These are phyloP conservation scores for Neofusicoccum laricinum DNA, from an alignment of 2,329 filamentous ascomycete genomes.

Conservation along the genomic window DNA sequence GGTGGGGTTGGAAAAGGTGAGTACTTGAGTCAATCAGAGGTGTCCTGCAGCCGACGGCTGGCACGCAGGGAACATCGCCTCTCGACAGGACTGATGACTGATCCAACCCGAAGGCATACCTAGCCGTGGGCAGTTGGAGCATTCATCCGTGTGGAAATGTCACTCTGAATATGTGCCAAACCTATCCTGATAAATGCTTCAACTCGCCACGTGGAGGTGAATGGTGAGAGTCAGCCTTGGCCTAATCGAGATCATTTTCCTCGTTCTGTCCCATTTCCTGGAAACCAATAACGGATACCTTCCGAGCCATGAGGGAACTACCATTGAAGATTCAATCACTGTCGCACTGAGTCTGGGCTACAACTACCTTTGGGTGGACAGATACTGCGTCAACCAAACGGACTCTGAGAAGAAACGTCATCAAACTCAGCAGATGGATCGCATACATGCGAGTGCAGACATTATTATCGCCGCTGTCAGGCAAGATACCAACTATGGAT, in stretches of 20 bases:
- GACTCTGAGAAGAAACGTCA: not conserved
- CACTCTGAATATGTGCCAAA: not conserved
- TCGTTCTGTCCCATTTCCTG: too few relatives aligned
- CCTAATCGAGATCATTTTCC: too few relatives aligned
- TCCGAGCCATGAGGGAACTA: not conserved
- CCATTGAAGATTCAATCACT: not conserved
- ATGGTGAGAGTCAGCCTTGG: too few relatives aligned
- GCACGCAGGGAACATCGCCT: not conserved
- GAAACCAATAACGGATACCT: not conserved
- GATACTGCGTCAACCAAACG: not conserved
- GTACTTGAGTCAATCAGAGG: too few relatives aligned
- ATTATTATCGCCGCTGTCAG: not conserved
- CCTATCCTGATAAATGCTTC: not conserved
- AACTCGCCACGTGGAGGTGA: not conserved
- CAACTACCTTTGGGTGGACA: not conserved
- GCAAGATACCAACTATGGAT: not conserved
- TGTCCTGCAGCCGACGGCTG: too few relatives aligned
- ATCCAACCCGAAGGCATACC: too few relatives aligned
- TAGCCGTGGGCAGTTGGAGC: not conserved
- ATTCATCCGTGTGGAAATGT: not conserved
- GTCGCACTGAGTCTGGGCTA: not conserved
- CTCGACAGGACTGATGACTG: too few relatives aligned
- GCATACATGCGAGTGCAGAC: not conserved
- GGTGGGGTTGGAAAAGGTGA: not conserved
- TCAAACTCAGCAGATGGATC: not conserved